Conservation (phyloP, 495 filamentous ascomycete species). For the Hypoxylon fuscum region DNA sequence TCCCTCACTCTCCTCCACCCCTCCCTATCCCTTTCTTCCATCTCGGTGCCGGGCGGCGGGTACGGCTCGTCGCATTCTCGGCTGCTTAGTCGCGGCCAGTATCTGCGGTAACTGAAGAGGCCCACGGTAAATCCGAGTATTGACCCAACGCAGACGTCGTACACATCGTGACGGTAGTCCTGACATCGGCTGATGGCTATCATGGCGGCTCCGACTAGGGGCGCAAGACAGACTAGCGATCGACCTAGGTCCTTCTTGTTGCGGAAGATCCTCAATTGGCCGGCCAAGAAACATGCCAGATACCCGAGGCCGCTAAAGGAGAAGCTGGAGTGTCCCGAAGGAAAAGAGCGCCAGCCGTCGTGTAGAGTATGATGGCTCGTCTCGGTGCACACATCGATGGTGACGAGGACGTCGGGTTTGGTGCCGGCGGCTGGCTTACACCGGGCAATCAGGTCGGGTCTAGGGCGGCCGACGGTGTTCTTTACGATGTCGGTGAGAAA, state of each 20-base stretch:
- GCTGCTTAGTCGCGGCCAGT: slow-evolving; percentile 62
- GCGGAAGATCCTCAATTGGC: slow-evolving; percentile 82
- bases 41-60: slow-evolving; percentile 43
- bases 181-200: slow-evolving; percentile 91
- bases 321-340: slow-evolving; percentile 87
- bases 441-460: slow-evolving; percentile 89
- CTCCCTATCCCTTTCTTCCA: slow-evolving; percentile 30
- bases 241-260: slow-evolving; percentile 73
- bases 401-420: slow-evolving; percentile 71
- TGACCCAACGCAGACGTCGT: slow-evolving; percentile 83
- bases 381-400: slow-evolving; percentile 82
- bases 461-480: slow-evolving; percentile 87
- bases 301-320: slow-evolving; percentile 88
- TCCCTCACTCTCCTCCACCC: slow-evolving; percentile 45
- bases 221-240: slow-evolving; percentile 70
- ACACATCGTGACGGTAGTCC: slow-evolving; percentile 96
- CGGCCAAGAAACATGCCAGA: slow-evolving; percentile 77
- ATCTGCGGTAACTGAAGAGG: slow-evolving; percentile 82
- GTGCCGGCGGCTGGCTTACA: slow-evolving; percentile 78
- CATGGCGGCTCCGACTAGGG: slow-evolving; percentile 81
- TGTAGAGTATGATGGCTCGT: slow-evolving; percentile 78
- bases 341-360: slow-evolving; percentile 94
- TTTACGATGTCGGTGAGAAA: slow-evolving; percentile 93
- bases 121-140: slow-evolving; percentile 77
- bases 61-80: slow-evolving; percentile 61